These are phyloP conservation scores for Tripidium arundinaceum DNA, from an alignment of 202 grass and related monocot species.

Conservation along the genomic window DNA sequence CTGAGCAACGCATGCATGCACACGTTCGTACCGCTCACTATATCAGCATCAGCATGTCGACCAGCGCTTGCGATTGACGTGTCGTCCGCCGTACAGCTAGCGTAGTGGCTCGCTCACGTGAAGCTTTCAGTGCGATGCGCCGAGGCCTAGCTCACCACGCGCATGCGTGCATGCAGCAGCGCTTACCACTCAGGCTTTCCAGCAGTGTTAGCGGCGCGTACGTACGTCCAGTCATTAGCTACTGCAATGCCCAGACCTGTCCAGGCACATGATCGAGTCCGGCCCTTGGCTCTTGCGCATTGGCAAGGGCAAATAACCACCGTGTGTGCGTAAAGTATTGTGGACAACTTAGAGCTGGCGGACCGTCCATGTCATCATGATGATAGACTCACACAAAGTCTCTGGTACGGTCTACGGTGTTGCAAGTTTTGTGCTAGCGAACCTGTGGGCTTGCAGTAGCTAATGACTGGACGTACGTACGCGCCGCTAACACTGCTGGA, in stretches of 20 bases:
- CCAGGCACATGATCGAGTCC: background rate
- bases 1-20: background rate
- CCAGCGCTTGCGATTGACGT: background rate
- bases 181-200: background rate
- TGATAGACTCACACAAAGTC: no score
- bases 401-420: no score
- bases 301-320: no score
- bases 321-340: no score
- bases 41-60: background rate
- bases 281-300: no score
- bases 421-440: no score
- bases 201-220: background rate
- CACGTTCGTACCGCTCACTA: background rate
- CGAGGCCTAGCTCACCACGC: background rate
- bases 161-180: background rate
- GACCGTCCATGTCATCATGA: no score
- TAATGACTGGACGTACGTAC: no score
- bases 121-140: background rate
- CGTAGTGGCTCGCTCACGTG: constrained; percentile 22
- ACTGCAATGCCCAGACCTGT: background rate
- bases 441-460: no score
- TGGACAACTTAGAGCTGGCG: no score
- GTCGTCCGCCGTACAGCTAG: background rate
- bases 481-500: no score
- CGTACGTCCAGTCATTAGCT: background rate